Evolutionary conservation across 768 basidiomycete species (phyloP), one percentile per base, ranked within the genome.

Genomic region (Hygrophoropsis aurantiaca): DNA sequence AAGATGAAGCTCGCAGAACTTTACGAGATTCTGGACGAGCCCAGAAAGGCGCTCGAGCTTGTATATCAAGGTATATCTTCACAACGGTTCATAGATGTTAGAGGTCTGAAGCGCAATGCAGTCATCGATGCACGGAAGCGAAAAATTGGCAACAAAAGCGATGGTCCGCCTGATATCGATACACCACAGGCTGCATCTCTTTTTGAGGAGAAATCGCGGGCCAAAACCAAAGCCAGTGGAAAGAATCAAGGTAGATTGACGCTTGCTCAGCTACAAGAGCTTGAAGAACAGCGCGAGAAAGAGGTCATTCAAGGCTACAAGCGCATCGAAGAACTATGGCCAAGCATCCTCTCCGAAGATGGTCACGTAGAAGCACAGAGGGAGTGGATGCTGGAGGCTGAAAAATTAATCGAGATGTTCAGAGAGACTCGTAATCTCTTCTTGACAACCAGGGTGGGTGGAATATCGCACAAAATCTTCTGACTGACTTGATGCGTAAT

Each of bases 1-100:
- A 93, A 92, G 64, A 84, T 94, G 79, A 87, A 90, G 52, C 76
- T 97, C 0, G 95, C 94, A 0, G 90, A 90, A 53, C 81, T 94
- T 11, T 90, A 92, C 53, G 95, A 99, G 64, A 82, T 90, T 10
- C 68, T 86, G 53, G 83, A 87, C 36, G 81, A 93, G 52, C 83
- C 87, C 1, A 73, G 82, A 13, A 86, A 86, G 58, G 95, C 95
- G 0, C 74, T 97, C 0, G 84, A 88, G 6, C 68, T 97, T 0
- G 87, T 94, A 11, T 85, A 85, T 42, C 79, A 93, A 79, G 91
- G 94, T 90, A 52, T 9, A 11, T 11, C 13, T 23, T 19, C 21
- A n/a, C n/a, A n/a, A n/a, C n/a, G n/a, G n/a, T n/a, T n/a, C n/a
- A n/a, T n/a, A n/a, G n/a, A n/a, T n/a, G n/a, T n/a, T n/a, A n/a